These are phyloP conservation scores for Penstemon barbatus DNA, from an alignment of 257 asterid species.

Conservation along the genomic window DNA sequence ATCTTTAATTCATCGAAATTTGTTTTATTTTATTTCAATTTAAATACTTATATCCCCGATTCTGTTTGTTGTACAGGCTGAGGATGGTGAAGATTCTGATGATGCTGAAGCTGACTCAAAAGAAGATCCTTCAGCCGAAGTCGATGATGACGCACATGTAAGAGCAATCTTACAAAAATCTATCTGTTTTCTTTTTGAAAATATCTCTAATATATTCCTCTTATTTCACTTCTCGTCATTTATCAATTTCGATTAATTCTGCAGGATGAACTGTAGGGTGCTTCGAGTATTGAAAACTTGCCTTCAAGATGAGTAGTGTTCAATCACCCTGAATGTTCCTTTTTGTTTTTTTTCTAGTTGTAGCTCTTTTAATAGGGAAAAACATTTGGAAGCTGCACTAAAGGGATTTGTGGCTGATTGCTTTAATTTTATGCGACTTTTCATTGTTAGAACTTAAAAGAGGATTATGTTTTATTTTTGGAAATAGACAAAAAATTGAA, in stretches of 20 bases:
- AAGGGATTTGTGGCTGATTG: not conserved
- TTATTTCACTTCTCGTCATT: not conserved
- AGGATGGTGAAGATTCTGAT: conserved; percentile 6
- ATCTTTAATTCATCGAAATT: not conserved
- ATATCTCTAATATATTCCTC: not conserved
- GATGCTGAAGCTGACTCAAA: not conserved
- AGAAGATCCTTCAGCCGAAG: not conserved
- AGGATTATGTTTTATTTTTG: not conserved
- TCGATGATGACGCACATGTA: conserved; percentile 15
- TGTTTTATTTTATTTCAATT: not conserved
- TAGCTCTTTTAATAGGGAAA: not conserved
- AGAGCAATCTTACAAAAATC: not conserved
- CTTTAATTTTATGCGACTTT: not conserved
- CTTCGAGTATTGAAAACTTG: not conserved
- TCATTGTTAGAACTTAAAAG: not conserved
- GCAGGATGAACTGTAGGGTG: conserved; percentile 19
- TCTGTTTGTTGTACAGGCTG: not conserved
- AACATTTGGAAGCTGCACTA: not conserved
- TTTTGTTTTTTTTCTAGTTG: conserved; percentile 1
- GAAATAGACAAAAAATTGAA: not conserved
- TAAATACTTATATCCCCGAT: not conserved
- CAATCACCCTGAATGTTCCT: not conserved
- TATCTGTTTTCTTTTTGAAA: not conserved
- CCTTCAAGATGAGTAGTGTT: not conserved
- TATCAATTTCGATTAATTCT: not conserved